A percentile compares a stretch with the other conserved stretches of the same genome.
phyloP scores from a whole-genome alignment of 1,284 basidiomycete species.

The Mycosarcoma maydis region DNA sequence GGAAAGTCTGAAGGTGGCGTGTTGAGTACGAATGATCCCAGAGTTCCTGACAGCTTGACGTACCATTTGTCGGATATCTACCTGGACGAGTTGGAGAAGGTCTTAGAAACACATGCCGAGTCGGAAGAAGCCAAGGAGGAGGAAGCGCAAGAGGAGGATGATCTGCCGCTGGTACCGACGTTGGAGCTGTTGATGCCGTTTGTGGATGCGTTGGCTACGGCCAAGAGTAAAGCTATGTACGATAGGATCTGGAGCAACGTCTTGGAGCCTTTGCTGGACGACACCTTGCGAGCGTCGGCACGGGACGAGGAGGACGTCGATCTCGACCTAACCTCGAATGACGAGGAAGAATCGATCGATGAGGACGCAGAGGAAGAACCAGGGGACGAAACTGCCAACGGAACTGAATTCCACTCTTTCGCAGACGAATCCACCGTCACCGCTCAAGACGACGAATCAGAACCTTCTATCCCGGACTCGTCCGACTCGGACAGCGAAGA shows the following conservation, averaged over 20 bases:
- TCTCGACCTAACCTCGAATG: constrained; percentile 9
- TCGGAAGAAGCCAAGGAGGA: constrained; percentile 1
- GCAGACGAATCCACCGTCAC: constrained; percentile 22
- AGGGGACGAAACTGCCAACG: constrained; percentile 28
- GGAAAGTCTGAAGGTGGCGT: constrained; percentile 19
- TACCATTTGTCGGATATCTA: constrained; percentile 89
- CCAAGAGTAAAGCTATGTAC: constrained; percentile 74
- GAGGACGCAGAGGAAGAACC: constrained; percentile 24
- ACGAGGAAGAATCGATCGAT: constrained; percentile 23
- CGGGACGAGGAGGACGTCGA: constrained; percentile 1
- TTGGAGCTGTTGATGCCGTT: constrained; percentile 75
- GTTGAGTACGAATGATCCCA: constrained; percentile 70
- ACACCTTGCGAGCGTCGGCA: constrained; percentile 35
- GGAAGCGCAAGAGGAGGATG: constrained; percentile 11
- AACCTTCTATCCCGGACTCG: constrained; percentile 6
- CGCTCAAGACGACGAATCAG: constrained; percentile 14
- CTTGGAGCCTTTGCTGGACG: constrained; percentile 73
- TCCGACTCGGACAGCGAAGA: background rate
- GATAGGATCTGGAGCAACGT: constrained; percentile 76
- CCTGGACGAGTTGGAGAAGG: constrained; percentile 87
- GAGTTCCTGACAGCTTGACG: constrained; percentile 76
- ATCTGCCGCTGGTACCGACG: constrained; percentile 70
- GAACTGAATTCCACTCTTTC: constrained; percentile 39
- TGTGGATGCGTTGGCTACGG: constrained; percentile 75
- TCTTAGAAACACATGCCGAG: constrained; percentile 59